A percentile compares a stretch with the other conserved stretches of the same genome.
Conservation (phyloP, 2,329 filamentous ascomycete species). For the Akanthomyces dipterigenus region DNA sequence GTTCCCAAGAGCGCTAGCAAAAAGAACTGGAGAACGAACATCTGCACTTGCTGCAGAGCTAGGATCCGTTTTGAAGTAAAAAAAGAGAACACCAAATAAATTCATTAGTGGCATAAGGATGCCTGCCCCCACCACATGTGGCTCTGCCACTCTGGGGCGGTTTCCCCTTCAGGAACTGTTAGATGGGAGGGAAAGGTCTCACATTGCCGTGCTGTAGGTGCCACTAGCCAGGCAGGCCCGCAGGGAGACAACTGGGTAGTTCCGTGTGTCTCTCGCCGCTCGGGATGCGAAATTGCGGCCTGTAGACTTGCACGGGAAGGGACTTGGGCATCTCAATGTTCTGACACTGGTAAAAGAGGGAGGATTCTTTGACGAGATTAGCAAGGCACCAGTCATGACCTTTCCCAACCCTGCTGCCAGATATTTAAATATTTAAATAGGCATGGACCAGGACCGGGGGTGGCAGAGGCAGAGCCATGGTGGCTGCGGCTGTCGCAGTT, state of each 20-base stretch:
- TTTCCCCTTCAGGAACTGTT: not conserved
- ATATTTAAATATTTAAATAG: no score
- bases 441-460: not conserved
- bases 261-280: not conserved
- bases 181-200: conserved; percentile 5
- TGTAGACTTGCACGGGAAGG: not conserved
- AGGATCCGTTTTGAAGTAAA: not conserved
- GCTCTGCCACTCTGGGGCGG: not conserved
- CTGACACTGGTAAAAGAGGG: not conserved
- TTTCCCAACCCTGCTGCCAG: no score
- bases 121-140: not conserved
- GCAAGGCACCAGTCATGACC: no score
- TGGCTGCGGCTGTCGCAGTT: not conserved
- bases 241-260: not conserved
- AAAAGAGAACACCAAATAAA: not conserved
- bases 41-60: no score
- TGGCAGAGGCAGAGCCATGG: not conserved
- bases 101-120: not conserved
- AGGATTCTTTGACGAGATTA: not conserved
- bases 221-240: not conserved
- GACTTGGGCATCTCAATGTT: not conserved
- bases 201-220: not conserved
- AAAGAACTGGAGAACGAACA: not conserved
- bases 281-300: not conserved
- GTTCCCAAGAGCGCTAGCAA: not conserved